Conservation (phyloP, 2,329 filamentous ascomycete species). For the Neopestalotiopsis rosae region DNA sequence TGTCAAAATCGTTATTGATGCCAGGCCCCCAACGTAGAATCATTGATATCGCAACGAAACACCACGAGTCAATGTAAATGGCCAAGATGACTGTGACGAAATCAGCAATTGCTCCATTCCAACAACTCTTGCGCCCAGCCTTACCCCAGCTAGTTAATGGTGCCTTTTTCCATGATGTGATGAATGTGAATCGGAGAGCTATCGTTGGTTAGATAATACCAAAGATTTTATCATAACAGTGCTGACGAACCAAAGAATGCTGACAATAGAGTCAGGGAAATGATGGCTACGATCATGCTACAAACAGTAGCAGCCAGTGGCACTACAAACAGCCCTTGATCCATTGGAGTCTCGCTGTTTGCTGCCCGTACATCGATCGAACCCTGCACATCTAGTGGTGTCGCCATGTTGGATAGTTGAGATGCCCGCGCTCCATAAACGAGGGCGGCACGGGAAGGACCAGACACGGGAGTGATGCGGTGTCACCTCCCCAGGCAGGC, state of each 20-base stretch:
- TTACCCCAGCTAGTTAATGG: slow-evolving; percentile 50
- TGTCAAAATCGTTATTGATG: slow-evolving; percentile 52
- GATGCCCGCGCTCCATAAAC: neutral
- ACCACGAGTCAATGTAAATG: slow-evolving; percentile 65
- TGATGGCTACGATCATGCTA: slow-evolving; percentile 24
- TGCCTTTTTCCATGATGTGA: slow-evolving; percentile 45
- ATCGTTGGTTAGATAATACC: neutral
- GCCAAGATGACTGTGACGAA: slow-evolving; percentile 57
- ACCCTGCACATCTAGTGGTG: neutral
- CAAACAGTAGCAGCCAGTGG: slow-evolving; percentile 21
- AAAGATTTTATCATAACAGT: neutral
- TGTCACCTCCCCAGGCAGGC: neutral
- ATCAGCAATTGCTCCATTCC: neutral
- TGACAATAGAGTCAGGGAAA: slow-evolving; percentile 25
- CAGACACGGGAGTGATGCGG: neutral
- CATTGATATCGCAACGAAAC: slow-evolving; percentile 63
- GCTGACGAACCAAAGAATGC: slow-evolving; percentile 25
- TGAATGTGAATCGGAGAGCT: slow-evolving; percentile 43
- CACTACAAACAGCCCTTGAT: neutral
- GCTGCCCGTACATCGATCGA: neutral
- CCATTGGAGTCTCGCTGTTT: neutral
- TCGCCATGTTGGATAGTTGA: neutral
- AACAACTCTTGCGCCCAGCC: slow-evolving; percentile 25
- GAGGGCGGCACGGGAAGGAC: neutral
- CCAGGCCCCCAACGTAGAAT: slow-evolving; percentile 63